Evolutionary conservation across 805 yeast genomes (phyloP), one percentile per base, ranked within the genome.

Genomic region (Kluyveromyces siamensis): DNA sequence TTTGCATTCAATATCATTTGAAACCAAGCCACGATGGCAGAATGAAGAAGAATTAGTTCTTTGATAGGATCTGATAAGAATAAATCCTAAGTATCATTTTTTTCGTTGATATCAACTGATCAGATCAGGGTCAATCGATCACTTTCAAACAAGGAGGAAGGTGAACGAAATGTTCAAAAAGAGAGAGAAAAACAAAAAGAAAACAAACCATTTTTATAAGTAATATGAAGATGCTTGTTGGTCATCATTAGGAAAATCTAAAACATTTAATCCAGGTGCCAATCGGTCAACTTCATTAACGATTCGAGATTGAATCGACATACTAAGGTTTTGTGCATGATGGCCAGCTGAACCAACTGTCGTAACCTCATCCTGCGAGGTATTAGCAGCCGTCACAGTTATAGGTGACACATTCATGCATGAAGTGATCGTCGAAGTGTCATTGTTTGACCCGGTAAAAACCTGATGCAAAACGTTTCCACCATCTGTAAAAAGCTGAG

Each of bases 251-350:
- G 38, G 27, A 13, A 33, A 17, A 19, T 50, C 53, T n/a, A 36
- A 41, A 19, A 40, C 37, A 39, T 45, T 50, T 5, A 50, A 45
- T 9, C 50, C 48, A 13, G 43, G 44, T 1, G 50, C 44, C 33
- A 50, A 44, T 25, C 46, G 49, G 36, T 50, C 50, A 17, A 50
- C 48, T 27, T 50, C 53, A 45, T 50, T 50, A 50, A 50, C 40
- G 37, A 50, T 48, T 30, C 53, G 48, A 17, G 45, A 33, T 27
- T 43, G 45, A 21, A 43, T 33, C 17, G 45, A 43, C 18, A 27
- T 27, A 40, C 44, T 43, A 30, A 41, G 42, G 25, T 39, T 50
- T 17, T 39, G 37, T 18, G 41, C 42, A 25, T 46, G 52, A 38
- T 37, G 41, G 13, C 41, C 45, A 13, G 48, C 44, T 25, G 46